Evolutionary conservation across 176 grass and related monocot genomes (phyloP).

Genomic region (Dendrocalamus sinicus): DNA sequence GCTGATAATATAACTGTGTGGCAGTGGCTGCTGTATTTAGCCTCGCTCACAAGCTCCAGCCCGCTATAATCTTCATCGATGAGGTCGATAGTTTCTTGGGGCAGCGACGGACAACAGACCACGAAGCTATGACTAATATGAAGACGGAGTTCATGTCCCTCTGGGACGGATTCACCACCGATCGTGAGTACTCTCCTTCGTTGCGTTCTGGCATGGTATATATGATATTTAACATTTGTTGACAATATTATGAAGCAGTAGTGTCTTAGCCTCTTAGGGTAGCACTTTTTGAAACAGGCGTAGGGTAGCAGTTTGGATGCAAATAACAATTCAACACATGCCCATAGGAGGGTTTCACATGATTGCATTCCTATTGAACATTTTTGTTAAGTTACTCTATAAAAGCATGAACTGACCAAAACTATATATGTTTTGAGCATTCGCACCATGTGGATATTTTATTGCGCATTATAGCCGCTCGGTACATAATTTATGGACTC

Average conservation of each 20-base stretch:
- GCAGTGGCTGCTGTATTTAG: slow-evolving; percentile 92
- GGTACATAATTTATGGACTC: neutral
- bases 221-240: neutral
- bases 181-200: slow-evolving; percentile 60
- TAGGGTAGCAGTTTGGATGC: neutral
- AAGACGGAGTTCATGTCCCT: slow-evolving; percentile 99
- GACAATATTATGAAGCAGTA: neutral
- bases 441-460: neutral
- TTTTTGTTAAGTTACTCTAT: neutral
- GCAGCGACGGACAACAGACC: slow-evolving; percentile 76
- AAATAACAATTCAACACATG: neutral
- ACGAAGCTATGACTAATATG: slow-evolving; percentile 96
- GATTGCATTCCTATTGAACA: neutral
- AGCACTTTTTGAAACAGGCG: neutral
- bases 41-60: slow-evolving; percentile 88
- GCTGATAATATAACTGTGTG: slow-evolving; percentile 15
- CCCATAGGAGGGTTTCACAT: neutral
- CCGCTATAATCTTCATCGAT: slow-evolving; percentile 97
- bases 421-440: neutral
- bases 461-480: neutral
- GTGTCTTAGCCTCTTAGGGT: neutral
- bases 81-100: slow-evolving; percentile 98
- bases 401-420: neutral
- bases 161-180: slow-evolving; percentile 98
- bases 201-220: neutral